These are phyloP conservation scores for Pseudogymnoascus sp. DNA, from an alignment of 2,329 filamentous ascomycete genomes.

Conservation along the genomic window DNA sequence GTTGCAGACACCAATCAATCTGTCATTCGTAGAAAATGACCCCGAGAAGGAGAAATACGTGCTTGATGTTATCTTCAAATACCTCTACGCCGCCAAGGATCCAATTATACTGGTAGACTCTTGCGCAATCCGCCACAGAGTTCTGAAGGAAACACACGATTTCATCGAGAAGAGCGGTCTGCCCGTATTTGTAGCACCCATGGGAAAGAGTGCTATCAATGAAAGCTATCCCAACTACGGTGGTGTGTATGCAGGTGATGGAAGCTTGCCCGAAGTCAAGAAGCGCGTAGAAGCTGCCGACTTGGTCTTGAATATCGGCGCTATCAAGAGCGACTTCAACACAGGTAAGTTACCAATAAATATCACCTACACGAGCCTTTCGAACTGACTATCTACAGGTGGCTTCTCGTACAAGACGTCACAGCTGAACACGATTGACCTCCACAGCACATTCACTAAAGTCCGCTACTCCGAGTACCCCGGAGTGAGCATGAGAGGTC, in stretches of 20 bases:
- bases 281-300: conserved; percentile 63
- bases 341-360: conserved; percentile 36
- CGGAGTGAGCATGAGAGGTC: conserved; percentile 68
- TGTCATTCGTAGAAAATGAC: conserved; percentile 60
- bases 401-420: conserved; percentile 77
- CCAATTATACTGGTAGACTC: conserved; percentile 79
- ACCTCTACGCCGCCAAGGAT: conserved; percentile 64
- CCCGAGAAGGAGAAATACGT: conserved; percentile 70
- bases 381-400: conserved; percentile 33
- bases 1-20: conserved; percentile 64
- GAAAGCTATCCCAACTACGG: conserved; percentile 71
- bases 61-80: conserved; percentile 70
- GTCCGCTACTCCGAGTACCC: conserved; percentile 77
- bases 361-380: too few relatives aligned
- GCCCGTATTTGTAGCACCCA: conserved; percentile 81
- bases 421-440: conserved; percentile 71
- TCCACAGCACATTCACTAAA: conserved; percentile 67
- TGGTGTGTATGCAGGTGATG: conserved; percentile 79
- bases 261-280: conserved; percentile 59
- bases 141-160: conserved; percentile 64
- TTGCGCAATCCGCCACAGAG: conserved; percentile 71
- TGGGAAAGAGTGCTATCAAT: conserved; percentile 81
- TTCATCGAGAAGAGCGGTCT: conserved; percentile 67
- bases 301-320: conserved; percentile 63
- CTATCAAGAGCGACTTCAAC: conserved; percentile 71